Evolutionary conservation across 257 asterid genomes (phyloP).

Genomic region (Lithospermum erythrorhizon): DNA sequence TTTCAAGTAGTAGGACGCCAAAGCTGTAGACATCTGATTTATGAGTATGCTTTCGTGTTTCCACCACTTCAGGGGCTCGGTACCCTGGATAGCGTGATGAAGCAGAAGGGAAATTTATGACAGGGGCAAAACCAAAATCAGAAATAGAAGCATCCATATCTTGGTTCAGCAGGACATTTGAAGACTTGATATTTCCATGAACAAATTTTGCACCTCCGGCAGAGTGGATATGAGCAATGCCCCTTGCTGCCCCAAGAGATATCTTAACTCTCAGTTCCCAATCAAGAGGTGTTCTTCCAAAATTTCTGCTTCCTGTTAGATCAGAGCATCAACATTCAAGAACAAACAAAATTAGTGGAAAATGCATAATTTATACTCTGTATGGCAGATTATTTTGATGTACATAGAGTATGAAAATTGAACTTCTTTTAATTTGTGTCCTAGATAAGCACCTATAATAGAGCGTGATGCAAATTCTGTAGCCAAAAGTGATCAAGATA

Average conservation of each 20-base stretch:
- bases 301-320: slow-evolving; percentile 16
- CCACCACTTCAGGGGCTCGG: too few species aligned
- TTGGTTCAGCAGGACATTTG: slow-evolving; percentile 23
- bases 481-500: not conserved
- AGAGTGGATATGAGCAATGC: slow-evolving; percentile 25
- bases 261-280: slow-evolving; percentile 24
- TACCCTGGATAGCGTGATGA: too few species aligned
- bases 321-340: not conserved
- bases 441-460: not conserved
- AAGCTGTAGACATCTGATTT: too few species aligned
- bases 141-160: slow-evolving; percentile 10
- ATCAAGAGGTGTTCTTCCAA: slow-evolving; percentile 21
- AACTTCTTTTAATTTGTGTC: too few species aligned
- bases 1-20: too few species aligned
- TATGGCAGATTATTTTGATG: too few species aligned
- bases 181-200: slow-evolving; percentile 29
- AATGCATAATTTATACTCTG: too few species aligned
- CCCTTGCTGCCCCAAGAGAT: slow-evolving; percentile 25
- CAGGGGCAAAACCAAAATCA: not conserved
- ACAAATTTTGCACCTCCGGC: slow-evolving; percentile 23
- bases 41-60: too few species aligned
- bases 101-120: too few species aligned
- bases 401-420: too few species aligned
- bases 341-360: too few species aligned
- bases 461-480: not conserved